Evolutionary conservation across 75 land plant genomes (phyloP).

Genomic region (Sequoiadendron giganteum): DNA sequence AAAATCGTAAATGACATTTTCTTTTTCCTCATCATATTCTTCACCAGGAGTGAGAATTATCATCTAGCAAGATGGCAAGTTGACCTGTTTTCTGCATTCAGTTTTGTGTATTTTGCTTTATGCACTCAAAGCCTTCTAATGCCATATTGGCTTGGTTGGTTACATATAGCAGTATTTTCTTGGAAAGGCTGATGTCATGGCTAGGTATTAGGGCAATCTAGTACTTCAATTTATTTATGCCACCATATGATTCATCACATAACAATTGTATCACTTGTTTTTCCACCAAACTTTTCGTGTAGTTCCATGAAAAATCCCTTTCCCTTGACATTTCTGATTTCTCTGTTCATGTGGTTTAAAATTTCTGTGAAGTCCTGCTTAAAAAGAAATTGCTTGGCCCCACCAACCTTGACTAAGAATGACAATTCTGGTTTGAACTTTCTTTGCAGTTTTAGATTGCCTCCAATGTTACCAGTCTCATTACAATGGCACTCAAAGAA

Average conservation of each 20-base stretch:
- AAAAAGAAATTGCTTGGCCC: not conserved
- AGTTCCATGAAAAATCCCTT: not conserved
- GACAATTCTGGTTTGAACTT: not conserved
- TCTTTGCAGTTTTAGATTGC: not conserved
- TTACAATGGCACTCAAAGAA: not conserved
- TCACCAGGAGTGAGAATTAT: not conserved
- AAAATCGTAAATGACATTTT: not conserved
- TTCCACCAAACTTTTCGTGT: not conserved
- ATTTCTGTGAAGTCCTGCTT: not conserved
- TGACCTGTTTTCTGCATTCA: not conserved
- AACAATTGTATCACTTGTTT: not conserved
- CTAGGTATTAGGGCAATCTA: not conserved
- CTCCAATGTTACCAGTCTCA: not conserved
- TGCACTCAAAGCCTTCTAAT: not conserved
- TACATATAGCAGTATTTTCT: not conserved
- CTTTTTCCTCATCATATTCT: not conserved
- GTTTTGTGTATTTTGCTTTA: not conserved
- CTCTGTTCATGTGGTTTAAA: not conserved
- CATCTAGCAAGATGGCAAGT: not conserved
- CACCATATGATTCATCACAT: not conserved
- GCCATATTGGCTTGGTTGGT: not conserved
- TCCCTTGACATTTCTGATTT: not conserved
- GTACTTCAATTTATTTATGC: not conserved
- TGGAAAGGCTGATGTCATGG: not conserved
- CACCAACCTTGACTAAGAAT: not conserved